Evolutionary conservation across 139 green algal species (phyloP), one percentile per base, ranked within the genome.

Genomic region (Chlorella sp.): DNA sequence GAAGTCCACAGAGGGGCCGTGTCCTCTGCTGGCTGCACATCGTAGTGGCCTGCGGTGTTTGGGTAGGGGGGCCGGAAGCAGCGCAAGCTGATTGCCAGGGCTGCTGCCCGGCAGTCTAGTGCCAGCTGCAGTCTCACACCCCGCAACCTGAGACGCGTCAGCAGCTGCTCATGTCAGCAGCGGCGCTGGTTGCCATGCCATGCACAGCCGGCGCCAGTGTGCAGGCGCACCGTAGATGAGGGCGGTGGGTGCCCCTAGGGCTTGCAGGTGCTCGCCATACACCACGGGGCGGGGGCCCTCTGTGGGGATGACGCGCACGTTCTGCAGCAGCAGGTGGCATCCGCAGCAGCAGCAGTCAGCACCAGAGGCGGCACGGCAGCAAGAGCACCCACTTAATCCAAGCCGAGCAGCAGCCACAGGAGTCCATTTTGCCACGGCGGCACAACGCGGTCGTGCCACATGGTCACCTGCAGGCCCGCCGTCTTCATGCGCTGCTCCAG

Each of bases 141-240:
- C 46, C 46, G 11, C 11, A 11, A 7, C 46, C 7, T 54, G 46
- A 7, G 11, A 7, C 8, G 11, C 46, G 46, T 8, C 46, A 54
- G 11, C 46, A 54, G 46, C 8, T 54, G 46, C 46, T 54, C 8
- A 54, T 54, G 46, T 54, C 46, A 54, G 46, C 46, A 54, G 46
- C 46, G 8, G 11, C 11, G 46, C 8, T 54, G 46, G 8, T 54
- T n/a, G n/a, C n/a, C n/a, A n/a, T n/a, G n/a, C n/a, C n/a, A n/a
- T n/a, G n/a, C n/a, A n/a, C n/a, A n/a, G n/a, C n/a, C n/a, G n/a
- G n/a, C n/a, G n/a, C n/a, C n/a, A n/a, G n/a, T n/a, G n/a, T n/a
- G n/a, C 14, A 60, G 51, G 11, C 51, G 28, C 76, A 83, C 91
- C 94, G 75, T 97, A 97, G 32, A 97, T 88, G 26, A 97, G 88